Base-by-base conservation (phyloP, 768 basidiomycete genomes). In the Auricularia sp. region DNA sequence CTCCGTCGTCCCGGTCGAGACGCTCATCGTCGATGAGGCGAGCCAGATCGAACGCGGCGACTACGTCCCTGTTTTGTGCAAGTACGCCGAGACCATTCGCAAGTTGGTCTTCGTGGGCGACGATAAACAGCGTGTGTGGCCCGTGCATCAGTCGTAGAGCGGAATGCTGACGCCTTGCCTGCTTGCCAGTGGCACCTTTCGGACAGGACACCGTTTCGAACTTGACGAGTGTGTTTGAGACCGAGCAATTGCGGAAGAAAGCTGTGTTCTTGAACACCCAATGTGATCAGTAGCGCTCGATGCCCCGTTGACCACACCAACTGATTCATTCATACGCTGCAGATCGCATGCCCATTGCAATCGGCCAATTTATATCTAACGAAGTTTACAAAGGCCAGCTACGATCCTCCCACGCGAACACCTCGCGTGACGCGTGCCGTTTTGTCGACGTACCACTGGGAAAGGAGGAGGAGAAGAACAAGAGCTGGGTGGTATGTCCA, bases 291-390 rank as follows among this genome's bases (percentile, higher is more conserved):
- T 29, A 29, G 29, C 47, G 18, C 18, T 11, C 64, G 6, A 33
- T 44, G 11, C 18, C 43, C 43, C 18, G 18, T 3, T 18, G 11
- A 11, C 53, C 7, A 39, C 36, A 63, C 6, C 21, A 6, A 36
- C 35, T 23, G 43, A 42, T 47, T 21, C 8, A 62, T 65, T 63
- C 36, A 34, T 6, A 6, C 47, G 6, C 58, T 43, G 29, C 64
- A 93, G 91, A 93, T 68, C 84, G 91, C 1, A 91, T 93, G 89
- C 91, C 91, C 62, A 83, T 86, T 61, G 83, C 89, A 67, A 86
- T 91, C 77, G 89, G 90, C 29, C 68, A 77, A 3, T 84, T 91
- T 54, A 87, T 93, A 47, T 91, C 89, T 21, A 70, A 80, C 63
- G 77, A 77, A 64, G 78, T 93, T 3, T 93, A 93, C 76, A 74